Evolutionary conservation across 2,329 filamentous ascomycete species (phyloP).

Genomic region (Metarhizium humberi): DNA sequence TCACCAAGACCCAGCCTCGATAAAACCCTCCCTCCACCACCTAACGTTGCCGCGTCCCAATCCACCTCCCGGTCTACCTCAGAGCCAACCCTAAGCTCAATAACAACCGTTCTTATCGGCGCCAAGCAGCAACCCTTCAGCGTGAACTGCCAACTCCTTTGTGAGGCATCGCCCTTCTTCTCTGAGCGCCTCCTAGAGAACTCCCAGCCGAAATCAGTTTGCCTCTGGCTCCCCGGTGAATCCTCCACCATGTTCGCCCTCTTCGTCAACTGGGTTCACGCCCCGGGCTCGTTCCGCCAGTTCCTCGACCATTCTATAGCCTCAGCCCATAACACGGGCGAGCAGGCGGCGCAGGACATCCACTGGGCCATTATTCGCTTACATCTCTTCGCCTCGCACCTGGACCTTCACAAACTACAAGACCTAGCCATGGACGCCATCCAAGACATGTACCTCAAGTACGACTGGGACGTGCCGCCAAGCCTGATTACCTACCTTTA

Average conservation of each 20-base stretch:
- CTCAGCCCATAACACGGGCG: slow-evolving; percentile 18
- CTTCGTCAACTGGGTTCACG: slow-evolving; percentile 44
- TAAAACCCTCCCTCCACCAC: slow-evolving; percentile 7
- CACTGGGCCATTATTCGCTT: slow-evolving; percentile 49
- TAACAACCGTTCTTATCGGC: slow-evolving; percentile 32
- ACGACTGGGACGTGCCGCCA: slow-evolving; percentile 48
- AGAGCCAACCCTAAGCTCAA: slow-evolving; percentile 7
- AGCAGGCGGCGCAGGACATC: slow-evolving; percentile 27
- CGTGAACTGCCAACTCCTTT: slow-evolving; percentile 36
- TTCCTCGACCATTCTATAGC: slow-evolving; percentile 33
- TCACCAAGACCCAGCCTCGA: slow-evolving; percentile 3
- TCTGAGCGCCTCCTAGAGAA: slow-evolving; percentile 31
- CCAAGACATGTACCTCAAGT: slow-evolving; percentile 48
- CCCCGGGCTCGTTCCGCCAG: slow-evolving; percentile 29
- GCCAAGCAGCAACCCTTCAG: slow-evolving; percentile 30
- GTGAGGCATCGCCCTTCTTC: slow-evolving; percentile 38
- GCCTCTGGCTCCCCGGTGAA: slow-evolving; percentile 35
- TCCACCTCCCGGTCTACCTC: slow-evolving; percentile 4
- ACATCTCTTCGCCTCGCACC: slow-evolving; percentile 46
- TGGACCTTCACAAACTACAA: slow-evolving; percentile 40
- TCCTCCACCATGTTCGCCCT: slow-evolving; percentile 42
- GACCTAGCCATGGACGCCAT: slow-evolving; percentile 49
- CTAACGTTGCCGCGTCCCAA: slow-evolving; percentile 12
- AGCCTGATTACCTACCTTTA: slow-evolving; percentile 43
- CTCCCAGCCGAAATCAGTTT: slow-evolving; percentile 17